Percentiles rank a stretch among this genome's conserved stretches.
phyloP scores from a whole-genome alignment of 192 early-diverging fungal species.

The Coemansia sp. region DNA sequence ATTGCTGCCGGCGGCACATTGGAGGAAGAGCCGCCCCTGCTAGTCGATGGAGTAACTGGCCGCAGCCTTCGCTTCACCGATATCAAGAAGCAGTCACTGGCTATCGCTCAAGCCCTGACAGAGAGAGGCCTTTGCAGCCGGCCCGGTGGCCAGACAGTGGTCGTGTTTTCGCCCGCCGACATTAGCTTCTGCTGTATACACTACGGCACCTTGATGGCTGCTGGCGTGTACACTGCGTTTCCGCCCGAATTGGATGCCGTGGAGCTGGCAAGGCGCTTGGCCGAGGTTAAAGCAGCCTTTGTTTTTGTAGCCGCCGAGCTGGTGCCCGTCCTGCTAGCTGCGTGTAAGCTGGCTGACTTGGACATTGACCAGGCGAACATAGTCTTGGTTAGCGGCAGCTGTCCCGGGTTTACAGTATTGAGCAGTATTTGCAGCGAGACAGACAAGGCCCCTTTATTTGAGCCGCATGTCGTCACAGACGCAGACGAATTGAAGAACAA shows the following conservation, averaged over 20 bases:
- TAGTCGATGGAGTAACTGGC: constrained; percentile 16
- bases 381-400: constrained; percentile 4
- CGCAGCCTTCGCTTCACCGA: constrained; percentile 16
- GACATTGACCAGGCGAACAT: background rate
- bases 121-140: constrained; percentile 8
- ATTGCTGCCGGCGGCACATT: background rate
- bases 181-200: constrained; percentile 25
- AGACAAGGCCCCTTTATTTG: background rate
- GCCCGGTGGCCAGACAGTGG: background rate
- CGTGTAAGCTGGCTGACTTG: background rate
- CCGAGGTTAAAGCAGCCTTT: background rate
- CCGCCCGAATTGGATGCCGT: background rate
- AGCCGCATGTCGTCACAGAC: background rate
- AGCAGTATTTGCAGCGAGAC: background rate
- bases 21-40: constrained; percentile 9
- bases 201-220: constrained; percentile 34
- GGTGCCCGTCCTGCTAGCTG: constrained; percentile 11
- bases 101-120: constrained; percentile 11
- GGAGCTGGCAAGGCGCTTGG: constrained; percentile 11
- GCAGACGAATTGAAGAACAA: background rate
- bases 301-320: constrained; percentile 30
- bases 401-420: background rate
- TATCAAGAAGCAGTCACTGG: constrained; percentile 13
- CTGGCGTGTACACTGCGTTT: constrained; percentile 20
- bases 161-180: constrained; percentile 12